A percentile compares a stretch with the other conserved stretches of the same genome.
phyloP scores from a whole-genome alignment of 805 yeast species.

The Cyberlindnera amylophila region DNA sequence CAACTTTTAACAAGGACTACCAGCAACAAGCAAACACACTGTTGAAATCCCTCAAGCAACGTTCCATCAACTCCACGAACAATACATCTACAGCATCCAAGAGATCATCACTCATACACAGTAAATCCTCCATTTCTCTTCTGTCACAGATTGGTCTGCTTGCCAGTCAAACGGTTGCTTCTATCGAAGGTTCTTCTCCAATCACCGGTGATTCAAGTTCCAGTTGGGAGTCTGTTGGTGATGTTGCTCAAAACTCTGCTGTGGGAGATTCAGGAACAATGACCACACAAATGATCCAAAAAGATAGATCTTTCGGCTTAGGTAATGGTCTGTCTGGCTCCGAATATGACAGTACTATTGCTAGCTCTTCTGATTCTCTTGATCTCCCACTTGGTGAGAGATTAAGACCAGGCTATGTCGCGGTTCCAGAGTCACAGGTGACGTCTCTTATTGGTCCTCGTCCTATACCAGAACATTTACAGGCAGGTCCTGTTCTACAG shows the following conservation, averaged over 20 bases:
- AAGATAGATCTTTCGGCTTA: background rate
- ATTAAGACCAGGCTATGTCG: background rate
- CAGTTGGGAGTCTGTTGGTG: slow-evolving; percentile 3
- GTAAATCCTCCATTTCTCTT: slow-evolving; percentile 10
- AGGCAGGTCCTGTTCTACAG: background rate
- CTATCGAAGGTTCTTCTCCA: background rate
- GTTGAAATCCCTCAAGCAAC: slow-evolving; percentile 5
- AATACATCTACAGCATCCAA: background rate
- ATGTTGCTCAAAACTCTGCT: background rate
- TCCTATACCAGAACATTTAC: background rate
- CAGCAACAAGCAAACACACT: slow-evolving; percentile 6
- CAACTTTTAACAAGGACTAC: slow-evolving; percentile 1
- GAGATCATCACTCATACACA: slow-evolving; percentile 10
- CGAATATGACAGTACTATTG: slow-evolving; percentile 2
- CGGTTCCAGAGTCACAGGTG: background rate
- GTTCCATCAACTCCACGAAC: slow-evolving; percentile 1
- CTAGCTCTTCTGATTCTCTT: background rate
- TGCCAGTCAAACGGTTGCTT: background rate
- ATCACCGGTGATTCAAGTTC: background rate
- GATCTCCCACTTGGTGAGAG: background rate
- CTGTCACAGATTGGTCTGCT: slow-evolving; percentile 1
- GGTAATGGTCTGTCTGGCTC: background rate
- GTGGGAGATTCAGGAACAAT: no score
- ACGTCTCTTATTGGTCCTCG: no score
- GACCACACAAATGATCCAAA: no score